phyloP scores from a whole-genome alignment of 768 basidiomycete species.

The Termitomyces sp. region DNA sequence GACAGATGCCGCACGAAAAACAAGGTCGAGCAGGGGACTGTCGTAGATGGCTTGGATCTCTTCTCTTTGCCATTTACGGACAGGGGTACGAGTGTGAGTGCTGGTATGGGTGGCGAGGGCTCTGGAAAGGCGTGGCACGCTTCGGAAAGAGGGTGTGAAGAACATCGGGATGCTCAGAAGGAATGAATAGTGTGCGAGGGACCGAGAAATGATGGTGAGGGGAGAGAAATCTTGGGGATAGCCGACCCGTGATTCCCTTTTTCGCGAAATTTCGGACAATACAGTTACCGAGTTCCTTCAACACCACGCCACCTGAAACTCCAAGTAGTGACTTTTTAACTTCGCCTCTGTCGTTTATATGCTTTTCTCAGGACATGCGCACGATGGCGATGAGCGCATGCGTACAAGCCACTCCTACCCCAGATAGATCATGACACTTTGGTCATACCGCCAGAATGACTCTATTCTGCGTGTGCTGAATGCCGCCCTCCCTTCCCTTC shows the following conservation, averaged over 20 bases:
- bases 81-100: slow-evolving; percentile 22
- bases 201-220: not conserved
- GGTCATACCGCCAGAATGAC: too few relatives aligned
- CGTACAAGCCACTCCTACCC: not conserved
- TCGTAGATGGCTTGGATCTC: slow-evolving; percentile 89
- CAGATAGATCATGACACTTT: too few relatives aligned
- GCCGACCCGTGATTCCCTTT: slow-evolving; percentile 1
- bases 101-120: slow-evolving; percentile 64
- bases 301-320: too few relatives aligned
- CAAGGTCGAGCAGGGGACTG: slow-evolving; percentile 80
- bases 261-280: not conserved
- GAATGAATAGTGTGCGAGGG: not conserved
- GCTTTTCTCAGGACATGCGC: not conserved
- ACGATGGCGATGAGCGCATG: not conserved
- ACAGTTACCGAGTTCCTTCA: too few relatives aligned
- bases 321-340: too few relatives aligned
- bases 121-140: slow-evolving; percentile 33
- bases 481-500: not conserved
- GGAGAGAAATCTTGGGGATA: slow-evolving; percentile 2
- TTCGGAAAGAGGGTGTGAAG: slow-evolving; percentile 27
- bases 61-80: slow-evolving; percentile 69
- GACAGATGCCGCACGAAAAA: slow-evolving; percentile 80
- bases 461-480: too few relatives aligned
- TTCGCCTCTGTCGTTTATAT: not conserved
- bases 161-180: slow-evolving; percentile 32